These are phyloP conservation scores for Bocquillonia castaneifolia DNA, from an alignment of 441 rosid species.

Conservation along the genomic window DNA sequence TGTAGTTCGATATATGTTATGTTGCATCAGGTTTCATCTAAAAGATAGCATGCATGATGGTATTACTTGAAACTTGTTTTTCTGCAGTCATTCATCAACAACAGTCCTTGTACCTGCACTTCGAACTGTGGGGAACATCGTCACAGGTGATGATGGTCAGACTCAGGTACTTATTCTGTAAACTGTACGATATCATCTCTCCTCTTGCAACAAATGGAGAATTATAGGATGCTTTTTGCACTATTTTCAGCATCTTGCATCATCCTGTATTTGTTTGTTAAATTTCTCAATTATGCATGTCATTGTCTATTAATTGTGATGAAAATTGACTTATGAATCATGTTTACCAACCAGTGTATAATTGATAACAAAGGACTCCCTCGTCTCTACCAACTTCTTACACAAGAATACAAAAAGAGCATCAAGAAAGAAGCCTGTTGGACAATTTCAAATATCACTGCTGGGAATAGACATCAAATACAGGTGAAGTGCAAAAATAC, in stretches of 20 bases:
- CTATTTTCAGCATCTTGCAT: background rate
- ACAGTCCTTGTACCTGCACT: slow-evolving; percentile 18
- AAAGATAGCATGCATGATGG: background rate
- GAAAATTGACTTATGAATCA: background rate
- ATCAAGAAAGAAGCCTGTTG: slow-evolving; percentile 72
- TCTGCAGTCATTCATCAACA: slow-evolving; percentile 17
- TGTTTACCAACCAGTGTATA: slow-evolving; percentile 12
- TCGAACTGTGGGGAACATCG: slow-evolving; percentile 37
- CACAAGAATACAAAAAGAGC: slow-evolving; percentile 43
- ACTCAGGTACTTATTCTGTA: slow-evolving; percentile 9
- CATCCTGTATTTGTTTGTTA: background rate
- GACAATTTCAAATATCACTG: slow-evolving; percentile 71
- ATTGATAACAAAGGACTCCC: slow-evolving; percentile 17
- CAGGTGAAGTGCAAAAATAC: slow-evolving; percentile 11
- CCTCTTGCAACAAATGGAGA: background rate
- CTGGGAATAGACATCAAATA: slow-evolving; percentile 56
- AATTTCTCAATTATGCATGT: background rate
- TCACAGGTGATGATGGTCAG: slow-evolving; percentile 38
- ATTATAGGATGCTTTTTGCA: background rate
- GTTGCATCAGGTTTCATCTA: slow-evolving; percentile 3
- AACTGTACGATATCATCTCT: background rate
- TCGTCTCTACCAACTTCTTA: slow-evolving; percentile 16
- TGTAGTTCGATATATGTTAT: background rate
- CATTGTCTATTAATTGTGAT: background rate
- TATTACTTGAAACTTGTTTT: background rate